phyloP scores from a whole-genome alignment of 208 protist genomes.

The Herpetomonas samuelpessoai region DNA sequence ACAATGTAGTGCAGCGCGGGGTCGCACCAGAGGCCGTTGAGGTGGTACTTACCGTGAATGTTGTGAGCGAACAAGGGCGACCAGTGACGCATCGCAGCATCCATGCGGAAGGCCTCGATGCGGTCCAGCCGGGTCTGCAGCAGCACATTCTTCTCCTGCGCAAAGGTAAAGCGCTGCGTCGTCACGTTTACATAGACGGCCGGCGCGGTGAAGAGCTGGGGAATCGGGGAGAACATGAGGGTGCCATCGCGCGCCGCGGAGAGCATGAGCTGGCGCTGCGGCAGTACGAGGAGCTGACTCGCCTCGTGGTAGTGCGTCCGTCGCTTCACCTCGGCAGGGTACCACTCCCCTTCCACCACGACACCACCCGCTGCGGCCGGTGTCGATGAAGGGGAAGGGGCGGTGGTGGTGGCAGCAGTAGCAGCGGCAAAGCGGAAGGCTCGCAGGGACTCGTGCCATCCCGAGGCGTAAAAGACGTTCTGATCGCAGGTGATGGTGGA shows the following conservation, averaged over 20 bases:
- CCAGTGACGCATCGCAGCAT: conserved; percentile 46
- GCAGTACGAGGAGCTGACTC: conserved; percentile 50
- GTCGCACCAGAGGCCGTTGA: conserved; percentile 73
- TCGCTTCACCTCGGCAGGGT: conserved; percentile 86
- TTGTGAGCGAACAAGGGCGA: conserved; percentile 68
- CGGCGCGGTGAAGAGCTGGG: conserved; percentile 59
- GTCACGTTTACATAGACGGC: conserved; percentile 71
- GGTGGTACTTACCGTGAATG: conserved; percentile 63
- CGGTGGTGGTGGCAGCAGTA: conserved; percentile 23
- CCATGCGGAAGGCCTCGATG: conserved; percentile 73
- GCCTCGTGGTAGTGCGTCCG: conserved; percentile 90
- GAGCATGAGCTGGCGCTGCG: conserved; percentile 58
- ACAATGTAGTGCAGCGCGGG: conserved; percentile 52
- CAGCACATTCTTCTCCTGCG: conserved; percentile 45
- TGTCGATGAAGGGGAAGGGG: neutral
- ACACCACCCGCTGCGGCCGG: neutral
- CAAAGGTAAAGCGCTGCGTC: conserved; percentile 73
- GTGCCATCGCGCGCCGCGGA: conserved; percentile 82
- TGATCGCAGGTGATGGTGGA: conserved; percentile 44
- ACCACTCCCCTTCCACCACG: conserved; percentile 45
- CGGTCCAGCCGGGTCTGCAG: conserved; percentile 65
- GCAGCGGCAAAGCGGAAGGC: conserved; percentile 33
- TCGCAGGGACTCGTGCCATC: conserved; percentile 88
- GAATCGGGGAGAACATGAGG: conserved; percentile 57
- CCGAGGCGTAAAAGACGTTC: conserved; percentile 67